phyloP scores from a whole-genome alignment of 176 grass and related monocot species.

The Musa beccarii region DNA sequence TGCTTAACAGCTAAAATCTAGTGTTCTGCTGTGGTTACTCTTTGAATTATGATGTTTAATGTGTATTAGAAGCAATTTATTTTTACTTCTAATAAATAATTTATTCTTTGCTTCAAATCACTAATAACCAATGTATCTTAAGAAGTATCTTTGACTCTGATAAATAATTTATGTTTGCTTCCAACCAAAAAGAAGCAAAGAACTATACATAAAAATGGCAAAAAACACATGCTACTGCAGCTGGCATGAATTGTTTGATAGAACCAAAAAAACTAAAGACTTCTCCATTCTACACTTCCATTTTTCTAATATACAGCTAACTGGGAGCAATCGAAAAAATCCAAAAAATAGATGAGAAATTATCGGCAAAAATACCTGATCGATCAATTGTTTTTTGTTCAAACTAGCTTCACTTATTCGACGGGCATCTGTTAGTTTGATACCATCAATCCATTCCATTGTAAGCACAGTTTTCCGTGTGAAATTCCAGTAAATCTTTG shows the following conservation, averaged over 20 bases:
- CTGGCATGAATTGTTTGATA: too few relatives aligned
- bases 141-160: too few relatives aligned
- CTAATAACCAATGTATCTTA: too few relatives aligned
- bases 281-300: background rate
- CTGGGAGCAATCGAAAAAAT: background rate
- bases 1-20: background rate
- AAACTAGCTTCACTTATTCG: constrained; percentile 63
- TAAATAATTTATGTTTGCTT: too few relatives aligned
- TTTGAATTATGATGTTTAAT: background rate
- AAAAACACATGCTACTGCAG: too few relatives aligned
- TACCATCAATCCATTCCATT: constrained; percentile 96
- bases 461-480: constrained; percentile 70
- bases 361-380: constrained; percentile 42
- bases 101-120: too few relatives aligned
- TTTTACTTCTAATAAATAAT: too few relatives aligned
- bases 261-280: too few relatives aligned
- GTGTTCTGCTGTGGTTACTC: background rate
- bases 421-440: constrained; percentile 70
- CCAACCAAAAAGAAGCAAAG: too few relatives aligned
- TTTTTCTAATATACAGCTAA: background rate
- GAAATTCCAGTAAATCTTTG: constrained; percentile 89
- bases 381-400: constrained; percentile 70
- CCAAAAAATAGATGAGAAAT: background rate
- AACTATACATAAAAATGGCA: too few relatives aligned
- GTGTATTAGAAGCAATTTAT: too few relatives aligned